Percentiles rank a stretch among this genome's conserved stretches.
Conservation (phyloP, 2,329 filamentous ascomycete species). For the Penicillium corylophilum region DNA sequence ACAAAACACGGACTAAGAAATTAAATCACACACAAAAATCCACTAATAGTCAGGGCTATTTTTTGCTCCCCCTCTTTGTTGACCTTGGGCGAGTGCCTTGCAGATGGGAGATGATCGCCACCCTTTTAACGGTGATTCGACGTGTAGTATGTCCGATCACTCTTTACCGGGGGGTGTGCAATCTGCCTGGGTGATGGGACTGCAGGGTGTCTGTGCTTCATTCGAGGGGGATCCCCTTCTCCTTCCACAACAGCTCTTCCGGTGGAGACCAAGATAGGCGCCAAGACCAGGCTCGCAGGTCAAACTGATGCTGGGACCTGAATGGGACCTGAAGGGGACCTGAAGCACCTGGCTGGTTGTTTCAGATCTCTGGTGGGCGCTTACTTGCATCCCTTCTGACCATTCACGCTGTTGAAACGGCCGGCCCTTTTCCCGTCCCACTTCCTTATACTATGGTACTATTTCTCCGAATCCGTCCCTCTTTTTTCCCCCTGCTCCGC, state of each 20-base stretch:
- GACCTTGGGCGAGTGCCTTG: neutral
- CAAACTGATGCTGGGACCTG: slow-evolving; percentile 39
- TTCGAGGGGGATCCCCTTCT: slow-evolving; percentile 13
- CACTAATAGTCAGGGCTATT: neutral
- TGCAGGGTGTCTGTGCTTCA: slow-evolving; percentile 14
- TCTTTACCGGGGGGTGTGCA: no score
- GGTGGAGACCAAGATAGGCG: slow-evolving; percentile 4
- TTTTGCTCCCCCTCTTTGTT: neutral
- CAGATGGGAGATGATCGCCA: slow-evolving; percentile 1
- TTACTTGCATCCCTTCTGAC: slow-evolving; percentile 22
- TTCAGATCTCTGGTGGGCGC: slow-evolving; percentile 34
- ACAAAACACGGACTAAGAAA: neutral
- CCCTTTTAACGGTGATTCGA: slow-evolving; percentile 13
- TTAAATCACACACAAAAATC: no score
- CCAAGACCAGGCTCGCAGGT: slow-evolving; percentile 23
- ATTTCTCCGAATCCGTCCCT: slow-evolving; percentile 18
- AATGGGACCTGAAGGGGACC: no score
- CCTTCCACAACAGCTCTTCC: slow-evolving; percentile 7
- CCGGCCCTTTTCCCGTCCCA: neutral
- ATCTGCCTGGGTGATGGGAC: slow-evolving; percentile 12
- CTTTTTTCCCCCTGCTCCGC: slow-evolving; percentile 2
- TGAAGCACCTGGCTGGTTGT: slow-evolving; percentile 36
- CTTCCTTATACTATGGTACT: neutral
- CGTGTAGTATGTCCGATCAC: slow-evolving; percentile 1
- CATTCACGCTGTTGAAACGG: slow-evolving; percentile 21